These are phyloP conservation scores for Pestalotiopsis sp. DNA, from an alignment of 2,329 filamentous ascomycete genomes.

Conservation along the genomic window DNA sequence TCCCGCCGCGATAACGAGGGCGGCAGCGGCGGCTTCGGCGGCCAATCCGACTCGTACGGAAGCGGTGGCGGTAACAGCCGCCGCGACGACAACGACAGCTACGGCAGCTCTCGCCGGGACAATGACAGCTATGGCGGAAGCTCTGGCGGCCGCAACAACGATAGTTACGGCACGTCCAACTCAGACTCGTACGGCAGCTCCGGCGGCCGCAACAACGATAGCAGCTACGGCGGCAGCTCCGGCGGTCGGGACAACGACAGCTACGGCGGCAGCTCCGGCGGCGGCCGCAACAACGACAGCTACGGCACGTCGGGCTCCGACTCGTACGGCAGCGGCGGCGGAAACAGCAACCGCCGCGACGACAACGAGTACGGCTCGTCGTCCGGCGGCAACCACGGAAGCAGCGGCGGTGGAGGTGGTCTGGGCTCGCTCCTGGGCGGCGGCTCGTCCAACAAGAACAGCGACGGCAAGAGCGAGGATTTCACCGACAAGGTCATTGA, in stretches of 20 bases:
- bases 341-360: neutral
- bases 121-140: constrained; percentile 2
- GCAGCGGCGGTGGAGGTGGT: neutral
- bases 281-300: neutral
- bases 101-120: constrained; percentile 5
- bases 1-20: neutral
- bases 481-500: constrained; percentile 13
- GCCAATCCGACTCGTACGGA: neutral
- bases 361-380: constrained; percentile 8
- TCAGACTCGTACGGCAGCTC: neutral
- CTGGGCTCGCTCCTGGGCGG: constrained; percentile 7
- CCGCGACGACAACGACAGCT: neutral
- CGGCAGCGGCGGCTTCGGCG: neutral
- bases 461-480: neutral
- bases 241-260: constrained; percentile 1
- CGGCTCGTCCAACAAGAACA: neutral
- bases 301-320: neutral
- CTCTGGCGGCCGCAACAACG: neutral
- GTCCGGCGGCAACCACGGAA: neutral
- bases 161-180: neutral
- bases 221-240: constrained; percentile 2
- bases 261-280: neutral
- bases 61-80: neutral
- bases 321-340: neutral
- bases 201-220: neutral